These are phyloP conservation scores for Melaleuca alternifolia DNA, from an alignment of 345 rosid genomes.

Conservation along the genomic window DNA sequence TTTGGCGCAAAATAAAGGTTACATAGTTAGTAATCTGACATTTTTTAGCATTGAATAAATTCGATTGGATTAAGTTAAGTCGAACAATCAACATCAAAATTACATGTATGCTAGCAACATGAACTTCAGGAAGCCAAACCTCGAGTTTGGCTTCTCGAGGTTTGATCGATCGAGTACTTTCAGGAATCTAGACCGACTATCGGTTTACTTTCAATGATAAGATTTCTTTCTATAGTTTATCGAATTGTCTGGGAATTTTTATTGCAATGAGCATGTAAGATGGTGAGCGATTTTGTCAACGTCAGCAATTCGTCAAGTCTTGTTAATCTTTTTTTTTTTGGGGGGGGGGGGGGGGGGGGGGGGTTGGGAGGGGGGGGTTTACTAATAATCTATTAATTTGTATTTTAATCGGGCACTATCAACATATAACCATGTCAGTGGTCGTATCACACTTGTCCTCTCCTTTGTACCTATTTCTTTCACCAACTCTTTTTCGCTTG, in stretches of 20 bases:
- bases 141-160: no score
- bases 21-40: background rate
- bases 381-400: background rate
- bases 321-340: background rate
- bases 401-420: background rate
- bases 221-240: background rate
- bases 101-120: background rate
- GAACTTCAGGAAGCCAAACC: background rate
- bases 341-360: no score
- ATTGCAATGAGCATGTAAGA: background rate
- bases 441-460: background rate
- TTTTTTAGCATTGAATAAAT: background rate
- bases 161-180: background rate
- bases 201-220: background rate
- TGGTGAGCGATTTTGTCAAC: background rate
- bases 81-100: background rate
- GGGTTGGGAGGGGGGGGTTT: no score
- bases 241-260: background rate
- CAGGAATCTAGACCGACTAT: background rate
- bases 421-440: background rate
- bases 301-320: background rate
- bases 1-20: background rate
- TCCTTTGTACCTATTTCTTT: background rate
- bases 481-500: background rate
- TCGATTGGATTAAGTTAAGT: background rate